Evolutionary conservation across 805 yeast species (phyloP), one percentile per base, ranked within the genome.

Genomic region (Metschnikowia aberdeeniae): DNA sequence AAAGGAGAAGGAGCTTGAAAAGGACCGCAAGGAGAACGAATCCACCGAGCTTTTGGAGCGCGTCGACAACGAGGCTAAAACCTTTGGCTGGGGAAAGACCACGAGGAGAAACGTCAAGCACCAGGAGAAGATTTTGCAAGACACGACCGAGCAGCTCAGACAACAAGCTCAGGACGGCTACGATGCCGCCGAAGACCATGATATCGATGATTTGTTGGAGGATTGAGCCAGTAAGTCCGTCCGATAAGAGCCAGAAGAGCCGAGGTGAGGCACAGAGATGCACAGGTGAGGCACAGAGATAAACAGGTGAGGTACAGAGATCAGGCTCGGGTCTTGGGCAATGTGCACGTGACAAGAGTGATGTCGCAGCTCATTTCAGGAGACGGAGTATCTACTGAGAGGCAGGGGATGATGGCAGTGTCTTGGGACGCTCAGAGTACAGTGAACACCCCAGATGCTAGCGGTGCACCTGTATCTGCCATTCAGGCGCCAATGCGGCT

Each of bases 71-170:
- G 73, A 69, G 53, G 80, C 80, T 30, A 59, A 67, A 32, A 52
- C 72, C 5, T 85, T 85, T 70, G 92, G 93, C 26, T 85, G 89
- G 89, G 93, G 93, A 44, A 86, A 85, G 61, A 75, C 75, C 57
- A 84, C 90, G 5, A 77, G 90, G 68, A 70, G 71, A 52, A 72
- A 71, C 47, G 79, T 78, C 34, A 76, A 78, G 43, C 68, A 70
- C 47, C 81, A 81, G 54, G 77, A 81, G 54, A 69, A 77, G 45
- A 51, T 75, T 12, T 67, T 84, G 34, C 80, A 81, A 54, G 75
- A 78, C 40, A 59, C 66, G 12, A 60, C 68, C 37, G 60, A 63
- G 17, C 64, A 61, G 40, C 55, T 65, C 62, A 70, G 70, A 62
- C 67, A 53, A 50, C 67, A 59, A 63, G 65, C 60, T 62, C 77